Evolutionary conservation across 495 filamentous ascomycete species (phyloP).

Genomic region (Talaromyces wortmannii): DNA sequence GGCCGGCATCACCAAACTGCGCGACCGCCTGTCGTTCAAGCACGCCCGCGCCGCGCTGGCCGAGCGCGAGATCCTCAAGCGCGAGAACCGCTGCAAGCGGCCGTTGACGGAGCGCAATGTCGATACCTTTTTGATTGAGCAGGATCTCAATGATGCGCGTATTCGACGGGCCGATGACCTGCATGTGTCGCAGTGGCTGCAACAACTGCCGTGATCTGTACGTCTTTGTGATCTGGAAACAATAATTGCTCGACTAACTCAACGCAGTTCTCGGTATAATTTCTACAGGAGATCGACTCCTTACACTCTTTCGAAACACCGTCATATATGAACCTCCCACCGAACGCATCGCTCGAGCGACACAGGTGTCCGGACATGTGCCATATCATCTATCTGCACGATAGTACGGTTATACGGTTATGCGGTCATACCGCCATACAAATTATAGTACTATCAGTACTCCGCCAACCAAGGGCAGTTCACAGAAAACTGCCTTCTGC

Average conservation of each 20-base stretch:
- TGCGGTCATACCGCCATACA: no score
- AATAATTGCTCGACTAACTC: neutral
- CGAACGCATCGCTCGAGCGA: neutral
- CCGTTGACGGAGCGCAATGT: slow-evolving; percentile 39
- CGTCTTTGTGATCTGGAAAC: neutral
- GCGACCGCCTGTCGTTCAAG: slow-evolving; percentile 27
- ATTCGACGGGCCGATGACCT: slow-evolving; percentile 50
- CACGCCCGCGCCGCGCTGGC: slow-evolving; percentile 27
- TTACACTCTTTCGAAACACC: neutral
- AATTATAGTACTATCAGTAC: no score
- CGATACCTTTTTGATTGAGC: slow-evolving; percentile 34
- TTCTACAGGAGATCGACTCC: neutral
- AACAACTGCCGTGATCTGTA: slow-evolving; percentile 40
- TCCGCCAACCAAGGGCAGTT: neutral
- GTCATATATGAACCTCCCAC: no score
- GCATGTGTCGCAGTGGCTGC: slow-evolving; percentile 64
- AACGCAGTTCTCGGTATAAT: neutral
- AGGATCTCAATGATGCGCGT: slow-evolving; percentile 47
- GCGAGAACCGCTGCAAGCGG: slow-evolving; percentile 32
- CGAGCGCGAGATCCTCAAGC: slow-evolving; percentile 31
- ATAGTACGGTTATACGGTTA: neutral
- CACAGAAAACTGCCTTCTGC: slow-evolving; percentile 6
- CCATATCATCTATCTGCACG: neutral
- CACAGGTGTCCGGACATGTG: neutral
- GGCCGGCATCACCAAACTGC: slow-evolving; percentile 25